Evolutionary conservation across 805 yeast genomes (phyloP).

Genomic region (Teunomyces stri): DNA sequence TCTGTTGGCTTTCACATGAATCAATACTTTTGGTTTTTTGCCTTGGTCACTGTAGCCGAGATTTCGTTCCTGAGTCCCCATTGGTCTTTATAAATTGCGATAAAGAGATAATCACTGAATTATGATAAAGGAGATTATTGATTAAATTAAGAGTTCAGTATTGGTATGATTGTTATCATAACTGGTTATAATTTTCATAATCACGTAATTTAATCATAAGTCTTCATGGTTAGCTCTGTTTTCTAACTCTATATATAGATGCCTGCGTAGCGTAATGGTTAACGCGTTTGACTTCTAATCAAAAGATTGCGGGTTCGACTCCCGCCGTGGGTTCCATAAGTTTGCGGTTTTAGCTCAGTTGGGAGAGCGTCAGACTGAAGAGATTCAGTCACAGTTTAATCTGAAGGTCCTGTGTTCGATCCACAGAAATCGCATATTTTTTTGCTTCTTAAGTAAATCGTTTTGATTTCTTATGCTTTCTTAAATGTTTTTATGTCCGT

Average conservation of each 20-base stretch:
- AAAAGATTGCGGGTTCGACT: conserved; percentile 66
- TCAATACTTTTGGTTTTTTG: not conserved
- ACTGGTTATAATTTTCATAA: not conserved
- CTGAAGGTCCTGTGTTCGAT: conserved; percentile 20
- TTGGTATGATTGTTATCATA: too few species aligned
- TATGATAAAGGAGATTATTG: too few species aligned
- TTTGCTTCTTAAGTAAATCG: not conserved
- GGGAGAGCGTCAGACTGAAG: conserved; percentile 42
- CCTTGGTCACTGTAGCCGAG: too few species aligned
- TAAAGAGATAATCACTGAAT: too few species aligned
- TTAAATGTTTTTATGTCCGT: not conserved
- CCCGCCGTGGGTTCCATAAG: conserved; percentile 42
- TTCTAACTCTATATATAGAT: not conserved
- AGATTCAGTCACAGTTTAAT: conserved; percentile 17
- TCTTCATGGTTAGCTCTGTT: not conserved
- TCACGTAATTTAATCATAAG: not conserved
- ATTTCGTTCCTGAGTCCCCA: too few species aligned
- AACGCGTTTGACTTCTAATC: conserved; percentile 68
- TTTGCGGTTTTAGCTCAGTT: conserved; percentile 36
- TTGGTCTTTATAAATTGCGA: too few species aligned
- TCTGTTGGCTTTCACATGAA: not conserved
- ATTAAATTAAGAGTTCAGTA: too few species aligned
- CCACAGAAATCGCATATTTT: conserved; percentile 17
- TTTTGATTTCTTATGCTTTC: too few species aligned
- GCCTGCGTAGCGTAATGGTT: conserved; percentile 66